These are phyloP conservation scores for Xylaria bambusicola DNA, from an alignment of 495 filamentous ascomycete species.

Conservation along the genomic window DNA sequence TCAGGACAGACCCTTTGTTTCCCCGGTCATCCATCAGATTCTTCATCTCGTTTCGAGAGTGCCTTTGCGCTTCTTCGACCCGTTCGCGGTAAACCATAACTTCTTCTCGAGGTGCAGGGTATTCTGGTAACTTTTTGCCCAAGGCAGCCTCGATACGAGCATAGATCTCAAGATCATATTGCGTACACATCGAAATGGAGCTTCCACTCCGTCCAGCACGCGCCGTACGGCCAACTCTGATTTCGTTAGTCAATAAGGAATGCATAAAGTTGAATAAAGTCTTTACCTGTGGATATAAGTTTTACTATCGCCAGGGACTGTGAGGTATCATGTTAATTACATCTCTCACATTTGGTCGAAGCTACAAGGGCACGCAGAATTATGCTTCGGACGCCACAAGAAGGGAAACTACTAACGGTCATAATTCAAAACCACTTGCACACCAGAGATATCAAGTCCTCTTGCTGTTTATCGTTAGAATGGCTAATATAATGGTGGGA, in stretches of 20 bases:
- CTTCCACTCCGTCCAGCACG: slow-evolving; percentile 85
- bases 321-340: slow-evolving; percentile 1
- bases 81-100: slow-evolving; percentile 80
- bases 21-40: slow-evolving; percentile 74
- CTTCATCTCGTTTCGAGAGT: slow-evolving; percentile 83
- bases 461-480: slow-evolving; percentile 53
- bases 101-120: slow-evolving; percentile 73
- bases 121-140: slow-evolving; percentile 71
- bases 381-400: background rate
- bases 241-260: background rate
- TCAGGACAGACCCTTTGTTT: slow-evolving; percentile 60
- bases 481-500: background rate
- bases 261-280: background rate
- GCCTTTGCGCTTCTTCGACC: slow-evolving; percentile 81
- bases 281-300: slow-evolving; percentile 78
- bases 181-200: slow-evolving; percentile 78
- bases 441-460: slow-evolving; percentile 91
- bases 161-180: slow-evolving; percentile 91
- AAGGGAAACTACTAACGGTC: slow-evolving; percentile 46
- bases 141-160: slow-evolving; percentile 81
- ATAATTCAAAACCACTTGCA: slow-evolving; percentile 86
- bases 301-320: slow-evolving; percentile 56
- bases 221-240: slow-evolving; percentile 83
- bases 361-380: background rate
- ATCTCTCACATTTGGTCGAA: background rate